Evolutionary conservation across 495 filamentous ascomycete species (phyloP).

Genomic region (Acidiella bohemica): DNA sequence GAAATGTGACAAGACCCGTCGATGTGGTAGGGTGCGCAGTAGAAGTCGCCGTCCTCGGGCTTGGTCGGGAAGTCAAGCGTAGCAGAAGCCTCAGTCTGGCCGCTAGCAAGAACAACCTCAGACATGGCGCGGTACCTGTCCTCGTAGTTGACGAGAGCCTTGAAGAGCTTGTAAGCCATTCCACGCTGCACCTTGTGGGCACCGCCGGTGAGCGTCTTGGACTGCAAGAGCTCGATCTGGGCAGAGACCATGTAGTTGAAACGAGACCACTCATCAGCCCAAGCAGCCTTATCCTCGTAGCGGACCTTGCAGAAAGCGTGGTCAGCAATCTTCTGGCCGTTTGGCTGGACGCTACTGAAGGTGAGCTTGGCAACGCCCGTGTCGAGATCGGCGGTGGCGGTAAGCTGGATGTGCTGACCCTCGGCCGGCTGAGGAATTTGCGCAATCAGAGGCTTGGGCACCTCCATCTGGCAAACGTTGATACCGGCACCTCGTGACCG

Average conservation of each 20-base stretch:
- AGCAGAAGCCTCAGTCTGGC: conserved; percentile 32
- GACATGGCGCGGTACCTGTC: conserved; percentile 32
- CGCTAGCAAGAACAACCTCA: conserved; percentile 33
- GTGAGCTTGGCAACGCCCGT: conserved; percentile 24
- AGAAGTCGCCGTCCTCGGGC: conserved; percentile 32
- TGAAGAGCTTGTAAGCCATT: conserved; percentile 39
- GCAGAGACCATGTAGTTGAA: conserved; percentile 33
- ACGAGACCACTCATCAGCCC: conserved; percentile 30
- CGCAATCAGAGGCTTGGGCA: conserved; percentile 30
- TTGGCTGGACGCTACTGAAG: conserved; percentile 29
- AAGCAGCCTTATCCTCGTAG: conserved; percentile 28
- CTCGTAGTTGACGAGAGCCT: conserved; percentile 32
- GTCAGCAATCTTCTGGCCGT: conserved; percentile 28
- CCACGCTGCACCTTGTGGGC: conserved; percentile 34
- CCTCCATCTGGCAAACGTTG: conserved; percentile 33
- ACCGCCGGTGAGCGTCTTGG: conserved; percentile 29
- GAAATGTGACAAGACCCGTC: conserved; percentile 38
- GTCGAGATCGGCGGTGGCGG: conserved; percentile 32
- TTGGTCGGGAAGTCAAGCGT: conserved; percentile 32
- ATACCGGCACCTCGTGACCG: conserved; percentile 23
- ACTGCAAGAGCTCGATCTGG: conserved; percentile 31
- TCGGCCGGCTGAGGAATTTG: conserved; percentile 27
- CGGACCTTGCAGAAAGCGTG: conserved; percentile 30
- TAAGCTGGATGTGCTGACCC: conserved; percentile 31
- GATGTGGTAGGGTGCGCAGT: conserved; percentile 35